Evolutionary conservation across 2,329 filamentous ascomycete genomes (phyloP), one percentile per base, ranked within the genome.

Genomic region (Curvularia sp.): DNA sequence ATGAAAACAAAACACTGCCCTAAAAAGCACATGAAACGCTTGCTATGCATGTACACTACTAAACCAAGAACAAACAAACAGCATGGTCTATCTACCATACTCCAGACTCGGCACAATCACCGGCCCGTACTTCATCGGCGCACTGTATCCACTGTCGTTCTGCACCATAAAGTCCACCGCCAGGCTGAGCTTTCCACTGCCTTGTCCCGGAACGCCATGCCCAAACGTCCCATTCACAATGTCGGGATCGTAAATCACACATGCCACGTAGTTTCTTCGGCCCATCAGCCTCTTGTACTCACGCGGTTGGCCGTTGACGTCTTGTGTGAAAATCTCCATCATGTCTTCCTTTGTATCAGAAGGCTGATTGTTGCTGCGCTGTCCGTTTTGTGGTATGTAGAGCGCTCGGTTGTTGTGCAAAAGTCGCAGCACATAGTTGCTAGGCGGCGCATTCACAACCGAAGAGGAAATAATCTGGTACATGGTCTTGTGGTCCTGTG

Each of bases 241-340:
- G 60, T 97, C 93, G 0, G 94, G 92, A 75, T 99, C 95, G 75
- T 94, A 98, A 0, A 92, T 92, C n/a, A 98, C 89, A 65, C 96
- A 89, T 0, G 94, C 92, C 12, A 94, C 88, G 73, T 98, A 99
- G 74, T 97, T 98, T 58, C 95, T 84, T 42, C 94, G 84, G 0
- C 90, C 92, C 93, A 99, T 99, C 51, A 99, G 85, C 72, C 94
- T 91, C 80, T 93, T 93, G 73, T 93, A 84, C 77, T 97, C 94
- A 47, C 93, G 85, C 0, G 88, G 83, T 35, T 87, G 83, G n/a
- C 95, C 94, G 53, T 89, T 92, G 15, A 95, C 92, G 69, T 99
- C 95, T 7, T 89, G 91, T 71, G 95, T 92, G 85, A 99, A 99
- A 66, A 99, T 96, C 81, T 99, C 95, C 91, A 99, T 96, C 95